phyloP scores from a whole-genome alignment of 805 yeast species.

The Suhomyces faveliae region DNA sequence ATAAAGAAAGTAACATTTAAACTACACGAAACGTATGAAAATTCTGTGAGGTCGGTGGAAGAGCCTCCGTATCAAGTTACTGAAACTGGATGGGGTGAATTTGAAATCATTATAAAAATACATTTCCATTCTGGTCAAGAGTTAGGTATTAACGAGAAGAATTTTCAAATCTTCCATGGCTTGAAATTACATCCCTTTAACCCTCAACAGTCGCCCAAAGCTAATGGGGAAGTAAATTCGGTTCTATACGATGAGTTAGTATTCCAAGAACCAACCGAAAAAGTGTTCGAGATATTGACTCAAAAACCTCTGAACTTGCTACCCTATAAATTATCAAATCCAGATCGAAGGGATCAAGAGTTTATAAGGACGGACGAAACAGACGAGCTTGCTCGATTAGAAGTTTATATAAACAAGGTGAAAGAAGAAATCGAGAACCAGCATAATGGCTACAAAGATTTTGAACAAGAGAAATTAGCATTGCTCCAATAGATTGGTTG shows the following conservation, averaged over 20 bases:
- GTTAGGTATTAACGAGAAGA: conserved; percentile 68
- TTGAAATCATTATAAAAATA: conserved; percentile 84
- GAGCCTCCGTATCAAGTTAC: conserved; percentile 91
- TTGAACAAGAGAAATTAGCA: conserved; percentile 43
- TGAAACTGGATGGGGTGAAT: conserved; percentile 99
- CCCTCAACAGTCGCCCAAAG: conserved; percentile 35
- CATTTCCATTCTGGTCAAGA: conserved; percentile 81
- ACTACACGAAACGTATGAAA: conserved; percentile 90
- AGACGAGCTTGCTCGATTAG: conserved; percentile 42
- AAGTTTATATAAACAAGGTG: conserved; percentile 37
- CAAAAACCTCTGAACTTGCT: conserved; percentile 58
- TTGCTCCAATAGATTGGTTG: conserved; percentile 27
- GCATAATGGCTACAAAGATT: conserved; percentile 36
- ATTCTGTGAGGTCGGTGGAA: conserved; percentile 82
- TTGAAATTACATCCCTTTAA: conserved; percentile 88
- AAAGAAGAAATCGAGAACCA: conserved; percentile 42
- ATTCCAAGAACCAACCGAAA: conserved; percentile 93
- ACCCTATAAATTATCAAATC: conserved; percentile 37
- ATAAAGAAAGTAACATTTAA: conserved; percentile 92
- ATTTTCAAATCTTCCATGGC: conserved; percentile 82
- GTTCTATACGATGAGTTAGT: conserved; percentile 84
- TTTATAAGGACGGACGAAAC: conserved; percentile 39
- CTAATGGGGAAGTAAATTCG: conserved; percentile 43
- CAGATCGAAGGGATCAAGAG: conserved; percentile 41
- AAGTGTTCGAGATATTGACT: conserved; percentile 75